Evolutionary conservation across 495 filamentous ascomycete genomes (phyloP).

Genomic region (Aspergillus wentii): DNA sequence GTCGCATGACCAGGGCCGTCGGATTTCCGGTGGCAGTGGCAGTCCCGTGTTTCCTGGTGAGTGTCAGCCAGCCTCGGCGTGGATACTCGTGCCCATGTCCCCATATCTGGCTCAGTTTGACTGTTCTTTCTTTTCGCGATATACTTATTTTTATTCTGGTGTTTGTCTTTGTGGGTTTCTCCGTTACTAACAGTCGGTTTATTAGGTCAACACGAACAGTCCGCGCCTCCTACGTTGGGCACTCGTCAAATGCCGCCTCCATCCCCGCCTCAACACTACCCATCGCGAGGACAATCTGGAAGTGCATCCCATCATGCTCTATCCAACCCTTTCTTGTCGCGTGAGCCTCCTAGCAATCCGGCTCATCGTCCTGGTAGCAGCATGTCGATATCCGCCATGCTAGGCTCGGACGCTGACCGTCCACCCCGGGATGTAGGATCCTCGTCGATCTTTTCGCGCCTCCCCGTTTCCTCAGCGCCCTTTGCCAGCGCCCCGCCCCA

Average conservation of each 20-base stretch:
- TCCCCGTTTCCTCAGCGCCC: constrained; percentile 43
- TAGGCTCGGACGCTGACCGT: constrained; percentile 60
- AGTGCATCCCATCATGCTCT: constrained; percentile 36
- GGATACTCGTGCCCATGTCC: too few species aligned
- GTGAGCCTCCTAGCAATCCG: constrained; percentile 46
- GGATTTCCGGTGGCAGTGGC: constrained; percentile 32
- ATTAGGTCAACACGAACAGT: constrained; percentile 29
- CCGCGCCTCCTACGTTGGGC: constrained; percentile 44
- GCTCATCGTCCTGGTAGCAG: constrained; percentile 60
- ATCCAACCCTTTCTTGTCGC: constrained; percentile 41
- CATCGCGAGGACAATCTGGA: constrained; percentile 36
- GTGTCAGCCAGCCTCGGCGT: too few species aligned
- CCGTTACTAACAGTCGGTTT: too few species aligned
- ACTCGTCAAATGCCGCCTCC: constrained; percentile 57
- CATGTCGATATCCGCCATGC: constrained; percentile 97
- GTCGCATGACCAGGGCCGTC: constrained; percentile 26
- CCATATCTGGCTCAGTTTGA: too few species aligned
- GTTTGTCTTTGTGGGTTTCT: constrained; percentile 6
- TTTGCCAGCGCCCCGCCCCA: constrained; percentile 26
- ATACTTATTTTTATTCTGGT: too few species aligned
- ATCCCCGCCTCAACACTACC: constrained; percentile 52
- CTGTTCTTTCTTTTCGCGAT: too few species aligned
- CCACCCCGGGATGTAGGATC: constrained; percentile 52
- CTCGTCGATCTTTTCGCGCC: constrained; percentile 50
- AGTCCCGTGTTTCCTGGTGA: constrained; percentile 35